A percentile compares a stretch with the other conserved stretches of the same genome.
Conservation (phyloP, 208 protist species). For the Blastocrithidia nonstop region DNA sequence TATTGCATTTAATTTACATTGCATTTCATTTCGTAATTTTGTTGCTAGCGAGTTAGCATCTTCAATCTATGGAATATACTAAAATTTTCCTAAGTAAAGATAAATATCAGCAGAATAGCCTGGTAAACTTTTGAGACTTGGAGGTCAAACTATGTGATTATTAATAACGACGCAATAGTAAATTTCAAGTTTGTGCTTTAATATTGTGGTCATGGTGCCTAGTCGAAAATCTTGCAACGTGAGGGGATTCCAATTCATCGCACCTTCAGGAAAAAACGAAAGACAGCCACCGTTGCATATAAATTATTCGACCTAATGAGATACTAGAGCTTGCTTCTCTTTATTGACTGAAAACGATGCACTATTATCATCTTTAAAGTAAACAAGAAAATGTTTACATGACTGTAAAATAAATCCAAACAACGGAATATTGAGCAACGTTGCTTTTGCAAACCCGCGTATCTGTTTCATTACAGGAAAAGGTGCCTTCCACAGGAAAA, state of each 20-base stretch:
- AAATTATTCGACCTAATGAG: conserved; percentile 34
- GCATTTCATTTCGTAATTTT: conserved; percentile 53
- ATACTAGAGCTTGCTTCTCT: conserved; percentile 64
- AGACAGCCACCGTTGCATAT: conserved; percentile 35
- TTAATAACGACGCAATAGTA: conserved; percentile 69
- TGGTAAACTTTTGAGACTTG: conserved; percentile 25
- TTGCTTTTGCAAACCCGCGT: conserved; percentile 62
- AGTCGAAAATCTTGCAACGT: conserved; percentile 68
- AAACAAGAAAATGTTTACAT: conserved; percentile 71
- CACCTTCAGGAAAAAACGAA: conserved; percentile 76
- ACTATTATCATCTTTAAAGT: conserved; percentile 45
- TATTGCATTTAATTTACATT: conserved; percentile 48
- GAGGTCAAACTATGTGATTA: conserved; percentile 70
- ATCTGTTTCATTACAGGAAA: conserved; percentile 26
- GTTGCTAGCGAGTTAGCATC: conserved; percentile 26
- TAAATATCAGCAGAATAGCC: conserved; percentile 68
- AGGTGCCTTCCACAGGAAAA: conserved; percentile 44
- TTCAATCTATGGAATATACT: conserved; percentile 27
- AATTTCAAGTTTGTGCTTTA: conserved; percentile 39
- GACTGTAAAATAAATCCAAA: conserved; percentile 48
- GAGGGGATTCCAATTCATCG: conserved; percentile 63
- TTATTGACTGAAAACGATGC: conserved; percentile 58
- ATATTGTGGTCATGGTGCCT: conserved; percentile 58
- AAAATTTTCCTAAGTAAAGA: conserved; percentile 59
- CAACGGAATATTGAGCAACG: conserved; percentile 49